Evolutionary conservation across 2,329 filamentous ascomycete genomes (phyloP).

Genomic region (Fonsecaea multimorphosa): DNA sequence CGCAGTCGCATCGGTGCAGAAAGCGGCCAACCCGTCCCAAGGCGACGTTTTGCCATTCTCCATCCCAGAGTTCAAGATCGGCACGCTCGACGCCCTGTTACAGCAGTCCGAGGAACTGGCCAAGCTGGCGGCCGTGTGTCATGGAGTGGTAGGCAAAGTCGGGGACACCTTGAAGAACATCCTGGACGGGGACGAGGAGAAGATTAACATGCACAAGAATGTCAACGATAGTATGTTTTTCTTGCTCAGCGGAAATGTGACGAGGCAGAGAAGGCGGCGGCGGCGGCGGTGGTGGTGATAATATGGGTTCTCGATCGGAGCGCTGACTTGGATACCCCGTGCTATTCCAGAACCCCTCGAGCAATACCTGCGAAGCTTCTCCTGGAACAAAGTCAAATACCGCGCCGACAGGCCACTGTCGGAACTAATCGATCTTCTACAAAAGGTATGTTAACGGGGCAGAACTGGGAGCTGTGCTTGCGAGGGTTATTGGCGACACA

Average conservation of each 20-base stretch:
- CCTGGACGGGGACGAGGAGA: slow-evolving; percentile 82
- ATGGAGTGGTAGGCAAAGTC: slow-evolving; percentile 84
- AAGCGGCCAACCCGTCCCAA: slow-evolving; percentile 74
- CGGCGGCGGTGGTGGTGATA: too few species aligned
- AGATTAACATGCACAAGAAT: slow-evolving; percentile 83
- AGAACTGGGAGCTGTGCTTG: neutral
- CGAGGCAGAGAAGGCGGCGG: neutral
- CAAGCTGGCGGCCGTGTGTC: slow-evolving; percentile 82
- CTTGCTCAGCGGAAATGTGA: neutral
- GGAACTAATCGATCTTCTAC: slow-evolving; percentile 84
- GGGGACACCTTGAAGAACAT: slow-evolving; percentile 82
- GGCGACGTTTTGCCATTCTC: slow-evolving; percentile 77
- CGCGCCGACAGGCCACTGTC: slow-evolving; percentile 86
- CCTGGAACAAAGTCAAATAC: slow-evolving; percentile 98
- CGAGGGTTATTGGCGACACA: neutral
- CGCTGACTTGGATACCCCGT: neutral
- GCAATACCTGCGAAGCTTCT: slow-evolving; percentile 85
- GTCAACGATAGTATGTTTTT: slow-evolving; percentile 83
- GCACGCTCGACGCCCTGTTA: slow-evolving; percentile 90
- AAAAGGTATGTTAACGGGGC: slow-evolving; percentile 70
- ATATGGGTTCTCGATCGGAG: slow-evolving; percentile 26
- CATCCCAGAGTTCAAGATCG: slow-evolving; percentile 96
- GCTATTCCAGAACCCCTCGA: slow-evolving; percentile 82
- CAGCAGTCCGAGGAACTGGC: slow-evolving; percentile 94
- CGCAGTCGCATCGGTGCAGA: slow-evolving; percentile 75